phyloP scores from a whole-genome alignment of 202 grass and related monocot species.

The Zoysia matrella region DNA sequence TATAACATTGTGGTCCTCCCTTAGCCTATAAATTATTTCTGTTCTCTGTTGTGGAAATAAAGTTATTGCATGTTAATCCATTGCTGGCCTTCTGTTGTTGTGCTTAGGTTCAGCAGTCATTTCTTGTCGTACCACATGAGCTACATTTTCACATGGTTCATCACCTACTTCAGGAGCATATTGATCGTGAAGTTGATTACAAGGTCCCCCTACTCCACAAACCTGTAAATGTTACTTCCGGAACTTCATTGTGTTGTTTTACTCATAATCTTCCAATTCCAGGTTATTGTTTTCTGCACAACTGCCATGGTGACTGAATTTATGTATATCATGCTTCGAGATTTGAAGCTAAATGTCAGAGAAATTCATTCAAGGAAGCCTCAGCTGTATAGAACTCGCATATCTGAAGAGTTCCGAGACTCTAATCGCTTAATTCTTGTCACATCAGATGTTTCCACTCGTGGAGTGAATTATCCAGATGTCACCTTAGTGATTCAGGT shows the following conservation, averaged over 20 bases:
- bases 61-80: neutral
- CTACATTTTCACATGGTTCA: conserved; percentile 90
- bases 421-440: conserved; percentile 78
- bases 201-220: conserved; percentile 53
- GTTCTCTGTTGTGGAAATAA: conserved; percentile 7
- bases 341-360: conserved; percentile 89
- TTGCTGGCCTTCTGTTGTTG: conserved; percentile 24
- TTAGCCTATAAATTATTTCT: neutral
- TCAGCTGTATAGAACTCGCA: conserved; percentile 83
- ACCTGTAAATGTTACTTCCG: neutral
- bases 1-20: neutral
- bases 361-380: conserved; percentile 97
- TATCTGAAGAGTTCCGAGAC: conserved; percentile 86
- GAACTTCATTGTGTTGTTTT: neutral
- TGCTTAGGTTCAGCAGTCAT: conserved; percentile 77
- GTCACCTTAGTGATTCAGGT: conserved; percentile 96
- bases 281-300: conserved; percentile 93
- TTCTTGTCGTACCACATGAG: conserved; percentile 70
- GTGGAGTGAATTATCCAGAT: conserved; percentile 89
- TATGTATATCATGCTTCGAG: conserved; percentile 85
- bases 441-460: conserved; percentile 88
- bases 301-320: conserved; percentile 91
- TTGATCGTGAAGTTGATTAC: conserved; percentile 80
- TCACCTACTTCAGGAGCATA: conserved; percentile 74
- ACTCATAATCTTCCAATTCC: conserved; percentile 34